Evolutionary conservation across 1,284 basidiomycete species (phyloP).

Genomic region (Papiliotrema laurentii): DNA sequence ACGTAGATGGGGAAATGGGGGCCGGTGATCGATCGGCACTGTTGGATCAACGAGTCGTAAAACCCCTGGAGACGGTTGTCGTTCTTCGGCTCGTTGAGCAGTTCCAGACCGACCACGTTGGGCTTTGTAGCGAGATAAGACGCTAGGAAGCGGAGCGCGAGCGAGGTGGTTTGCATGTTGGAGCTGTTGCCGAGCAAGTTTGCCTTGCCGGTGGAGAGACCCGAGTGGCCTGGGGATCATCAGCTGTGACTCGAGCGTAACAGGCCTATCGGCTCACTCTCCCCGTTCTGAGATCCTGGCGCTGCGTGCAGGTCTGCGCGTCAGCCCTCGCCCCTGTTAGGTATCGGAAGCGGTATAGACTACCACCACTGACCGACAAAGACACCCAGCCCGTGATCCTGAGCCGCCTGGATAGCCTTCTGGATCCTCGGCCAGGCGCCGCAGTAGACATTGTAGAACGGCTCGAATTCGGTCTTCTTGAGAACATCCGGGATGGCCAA

Average conservation of each 20-base stretch:
- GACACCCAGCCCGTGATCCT: constrained; percentile 65
- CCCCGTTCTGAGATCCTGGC: constrained; percentile 51
- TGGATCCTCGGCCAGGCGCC: constrained; percentile 71
- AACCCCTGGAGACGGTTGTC: constrained; percentile 57
- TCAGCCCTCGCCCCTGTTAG: constrained; percentile 32
- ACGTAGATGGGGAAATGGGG: constrained; percentile 64
- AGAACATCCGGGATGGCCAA: constrained; percentile 61
- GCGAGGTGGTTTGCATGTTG: constrained; percentile 59
- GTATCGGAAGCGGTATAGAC: background rate
- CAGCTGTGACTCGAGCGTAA: constrained; percentile 9
- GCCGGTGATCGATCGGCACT: constrained; percentile 55
- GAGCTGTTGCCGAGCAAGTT: constrained; percentile 43
- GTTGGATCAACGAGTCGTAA: constrained; percentile 61
- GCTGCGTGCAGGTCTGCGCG: constrained; percentile 50
- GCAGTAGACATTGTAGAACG: constrained; percentile 57
- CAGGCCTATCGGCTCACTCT: constrained; percentile 31
- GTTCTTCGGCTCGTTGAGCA: constrained; percentile 76
- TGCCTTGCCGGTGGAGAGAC: constrained; percentile 43
- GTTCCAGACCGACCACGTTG: constrained; percentile 74
- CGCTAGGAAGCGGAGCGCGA: constrained; percentile 52
- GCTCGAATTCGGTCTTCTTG: constrained; percentile 66
- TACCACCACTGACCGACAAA: constrained; percentile 58
- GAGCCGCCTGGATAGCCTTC: constrained; percentile 63
- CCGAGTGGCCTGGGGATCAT: constrained; percentile 36
- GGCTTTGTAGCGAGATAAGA: constrained; percentile 50